phyloP scores from a whole-genome alignment of 2,329 filamentous ascomycete species.

The Penicillium sclerotigenum region DNA sequence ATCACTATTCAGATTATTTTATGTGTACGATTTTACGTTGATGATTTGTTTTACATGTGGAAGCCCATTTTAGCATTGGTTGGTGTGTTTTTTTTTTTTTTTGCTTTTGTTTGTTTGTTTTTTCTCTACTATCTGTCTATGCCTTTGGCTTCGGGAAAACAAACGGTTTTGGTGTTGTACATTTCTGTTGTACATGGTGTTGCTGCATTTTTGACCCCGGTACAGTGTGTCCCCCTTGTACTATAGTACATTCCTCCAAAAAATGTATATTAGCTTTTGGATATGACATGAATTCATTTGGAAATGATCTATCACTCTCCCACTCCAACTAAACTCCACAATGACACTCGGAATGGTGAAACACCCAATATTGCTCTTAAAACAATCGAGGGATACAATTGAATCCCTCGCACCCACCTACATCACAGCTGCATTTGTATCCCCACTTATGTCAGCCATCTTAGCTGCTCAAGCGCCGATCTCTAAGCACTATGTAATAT shows the following conservation, averaged over 20 bases:
- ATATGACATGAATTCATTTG: not conserved
- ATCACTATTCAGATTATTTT: constrained; percentile 17
- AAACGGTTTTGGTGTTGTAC: constrained; percentile 8
- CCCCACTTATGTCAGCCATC: not conserved
- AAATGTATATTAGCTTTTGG: constrained; percentile 12
- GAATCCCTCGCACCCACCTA: not conserved
- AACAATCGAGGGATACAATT: not conserved
- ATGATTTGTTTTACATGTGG: constrained; percentile 20
- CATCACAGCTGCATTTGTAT: not conserved
- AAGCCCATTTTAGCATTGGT: constrained; percentile 16
- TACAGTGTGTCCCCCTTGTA: constrained; percentile 8
- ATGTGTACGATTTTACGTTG: constrained; percentile 22
- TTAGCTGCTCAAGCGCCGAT: not conserved
- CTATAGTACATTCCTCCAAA: constrained; percentile 8
- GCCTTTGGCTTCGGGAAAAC: not conserved
- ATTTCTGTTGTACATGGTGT: constrained; percentile 9
- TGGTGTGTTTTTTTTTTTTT: constrained; percentile 9
- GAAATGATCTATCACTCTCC: not conserved
- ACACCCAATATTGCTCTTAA: not conserved
- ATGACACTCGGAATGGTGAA: not conserved
- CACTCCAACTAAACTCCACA: not conserved
- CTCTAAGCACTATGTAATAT: not conserved
- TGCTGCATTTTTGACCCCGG: constrained; percentile 6
- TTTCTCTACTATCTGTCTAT: not conserved
- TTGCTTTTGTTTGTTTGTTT: not conserved